These are phyloP conservation scores for Puya raimondii DNA, from an alignment of 176 grass and related monocot species.

Conservation along the genomic window DNA sequence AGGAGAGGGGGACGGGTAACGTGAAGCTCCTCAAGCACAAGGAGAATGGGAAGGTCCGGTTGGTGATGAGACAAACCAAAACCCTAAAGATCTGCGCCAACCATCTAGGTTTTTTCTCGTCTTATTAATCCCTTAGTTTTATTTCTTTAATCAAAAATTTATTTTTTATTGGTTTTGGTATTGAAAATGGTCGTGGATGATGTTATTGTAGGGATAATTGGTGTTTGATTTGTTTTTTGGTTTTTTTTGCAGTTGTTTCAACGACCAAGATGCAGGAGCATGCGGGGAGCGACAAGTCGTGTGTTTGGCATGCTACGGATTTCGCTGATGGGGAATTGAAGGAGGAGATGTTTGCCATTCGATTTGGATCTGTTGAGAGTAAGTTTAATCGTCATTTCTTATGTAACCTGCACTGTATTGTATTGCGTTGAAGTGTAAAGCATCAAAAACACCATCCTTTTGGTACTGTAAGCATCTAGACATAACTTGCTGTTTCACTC, in stretches of 20 bases:
- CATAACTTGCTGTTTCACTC: no score
- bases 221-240: not conserved
- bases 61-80: constrained; percentile 68
- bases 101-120: constrained; percentile 27
- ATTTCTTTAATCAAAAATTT: not conserved
- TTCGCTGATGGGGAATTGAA: constrained; percentile 75
- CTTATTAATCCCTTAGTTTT: not conserved
- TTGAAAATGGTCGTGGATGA: not conserved
- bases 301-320: constrained; percentile 74
- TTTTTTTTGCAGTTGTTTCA: constrained; percentile 35
- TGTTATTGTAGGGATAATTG: not conserved
- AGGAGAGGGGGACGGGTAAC: constrained; percentile 47
- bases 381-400: constrained; percentile 13
- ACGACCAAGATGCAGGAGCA: constrained; percentile 81
- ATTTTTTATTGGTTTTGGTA: not conserved
- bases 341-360: constrained; percentile 78
- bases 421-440: no score
- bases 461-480: no score
- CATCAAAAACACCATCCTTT: no score
- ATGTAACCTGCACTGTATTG: no score
- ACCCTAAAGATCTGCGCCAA: constrained; percentile 66
- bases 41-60: constrained; percentile 53
- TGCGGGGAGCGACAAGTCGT: constrained; percentile 69
- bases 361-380: constrained; percentile 79
- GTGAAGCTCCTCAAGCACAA: constrained; percentile 67